A percentile compares a stretch with the other conserved stretches of the same genome.
Evolutionary conservation across 2,329 filamentous ascomycete species (phyloP).

Genomic region (Cryoendolithus antarcticus): DNA sequence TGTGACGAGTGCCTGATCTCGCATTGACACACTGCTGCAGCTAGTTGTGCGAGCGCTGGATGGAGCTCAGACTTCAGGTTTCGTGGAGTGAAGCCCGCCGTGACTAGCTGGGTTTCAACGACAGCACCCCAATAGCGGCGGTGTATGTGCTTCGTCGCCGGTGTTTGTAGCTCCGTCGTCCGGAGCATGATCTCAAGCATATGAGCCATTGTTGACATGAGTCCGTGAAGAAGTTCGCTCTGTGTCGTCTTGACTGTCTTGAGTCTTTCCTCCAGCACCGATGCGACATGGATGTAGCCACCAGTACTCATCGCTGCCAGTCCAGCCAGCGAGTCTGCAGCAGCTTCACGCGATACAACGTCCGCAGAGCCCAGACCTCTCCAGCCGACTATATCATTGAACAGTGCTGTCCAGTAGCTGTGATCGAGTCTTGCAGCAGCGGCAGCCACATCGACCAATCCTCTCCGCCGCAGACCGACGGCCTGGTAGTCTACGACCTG

Average conservation of each 20-base stretch:
- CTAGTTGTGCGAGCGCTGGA: constrained; percentile 11
- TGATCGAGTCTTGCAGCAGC: constrained; percentile 52
- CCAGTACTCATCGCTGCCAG: constrained; percentile 28
- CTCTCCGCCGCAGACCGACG: constrained; percentile 74
- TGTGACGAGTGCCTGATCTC: neutral
- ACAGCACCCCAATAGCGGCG: constrained; percentile 2
- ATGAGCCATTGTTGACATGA: constrained; percentile 6
- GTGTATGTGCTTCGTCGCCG: neutral
- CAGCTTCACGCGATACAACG: constrained; percentile 56
- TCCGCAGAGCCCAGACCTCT: constrained; percentile 76
- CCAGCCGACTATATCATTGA: constrained; percentile 67
- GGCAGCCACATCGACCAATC: constrained; percentile 64
- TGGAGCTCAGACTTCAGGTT: constrained; percentile 19
- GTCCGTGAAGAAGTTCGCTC: constrained; percentile 12
- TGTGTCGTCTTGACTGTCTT: constrained; percentile 8
- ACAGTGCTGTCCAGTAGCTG: constrained; percentile 55
- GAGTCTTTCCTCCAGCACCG: constrained; percentile 5
- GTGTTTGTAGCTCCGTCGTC: neutral
- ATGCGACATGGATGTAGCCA: too few relatives aligned
- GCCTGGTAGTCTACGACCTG: constrained; percentile 88
- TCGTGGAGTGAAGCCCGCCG: constrained; percentile 13
- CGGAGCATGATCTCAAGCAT: neutral
- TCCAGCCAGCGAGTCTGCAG: constrained; percentile 56
- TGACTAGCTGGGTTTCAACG: neutral
- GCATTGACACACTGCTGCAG: constrained; percentile 11